Evolutionary conservation across 2,329 filamentous ascomycete species (phyloP), one percentile per base, ranked within the genome.

Genomic region (Colletotrichum sp.): DNA sequence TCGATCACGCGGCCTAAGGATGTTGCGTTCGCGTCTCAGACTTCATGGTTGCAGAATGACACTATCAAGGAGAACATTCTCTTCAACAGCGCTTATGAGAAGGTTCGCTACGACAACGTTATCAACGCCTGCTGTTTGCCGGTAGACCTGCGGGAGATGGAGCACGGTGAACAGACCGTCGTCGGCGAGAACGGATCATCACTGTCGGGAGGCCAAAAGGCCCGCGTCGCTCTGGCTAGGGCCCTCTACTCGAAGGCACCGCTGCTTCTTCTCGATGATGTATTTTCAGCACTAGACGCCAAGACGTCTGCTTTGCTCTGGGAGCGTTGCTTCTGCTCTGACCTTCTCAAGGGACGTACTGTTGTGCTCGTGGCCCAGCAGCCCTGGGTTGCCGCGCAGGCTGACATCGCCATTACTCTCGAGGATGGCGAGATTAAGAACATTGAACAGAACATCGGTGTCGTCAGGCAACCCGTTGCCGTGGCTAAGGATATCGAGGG

Each of bases 261-360:
- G 3, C 84, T 92, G 3, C 83, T 92, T 26, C 83, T 92, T 1
- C 86, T 92, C 2, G 91, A 92, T 77, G 91, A 92, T 74, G 86
- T 92, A 4, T 91, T 92, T 77, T 90, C 90, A 1, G 91, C 91
- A 0, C 84, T 92, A 1, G 91, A 92, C 78, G 87, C 90, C 21
- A 90, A 91, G 78, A 92, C 91, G 0, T 88, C 89, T 1, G 88
- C 89, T 18, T 84, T 86, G 4, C 85, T 93, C 3, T 92, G 90
- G 88, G 87, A 90, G 73, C 84, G 88, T 71, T 91, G 89, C 78
- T 92, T 93, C 79, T 91, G 90, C 75, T 85, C 87, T 63, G 89
- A 90, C 64, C 79, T 92, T 30, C 84, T 92, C 12, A 85, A 84
- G 24, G 89, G 88, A 10, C 85, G 90, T 34, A 92, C 91, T 2